Percentiles rank a stretch among this genome's conserved stretches.
phyloP scores from a whole-genome alignment of 176 grass and related monocot species.

The Miscanthus lutarioriparius region DNA sequence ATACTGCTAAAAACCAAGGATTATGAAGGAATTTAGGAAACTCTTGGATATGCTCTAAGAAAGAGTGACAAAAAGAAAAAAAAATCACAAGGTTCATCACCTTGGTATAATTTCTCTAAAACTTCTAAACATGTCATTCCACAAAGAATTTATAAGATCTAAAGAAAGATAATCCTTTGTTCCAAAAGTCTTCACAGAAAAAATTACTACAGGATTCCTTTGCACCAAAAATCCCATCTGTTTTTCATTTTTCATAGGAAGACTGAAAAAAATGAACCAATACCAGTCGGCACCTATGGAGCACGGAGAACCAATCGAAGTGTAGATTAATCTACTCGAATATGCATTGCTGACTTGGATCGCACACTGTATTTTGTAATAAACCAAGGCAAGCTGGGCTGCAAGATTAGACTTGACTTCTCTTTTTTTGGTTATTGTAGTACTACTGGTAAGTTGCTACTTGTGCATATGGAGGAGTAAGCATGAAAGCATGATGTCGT shows the following conservation, averaged over 20 bases:
- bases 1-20: too few species aligned
- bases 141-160: neutral
- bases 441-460: neutral
- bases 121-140: neutral
- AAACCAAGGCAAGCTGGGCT: neutral
- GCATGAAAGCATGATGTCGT: neutral
- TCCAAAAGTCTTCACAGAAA: neutral
- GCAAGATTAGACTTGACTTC: conserved; percentile 13
- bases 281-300: neutral
- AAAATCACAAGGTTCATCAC: too few species aligned
- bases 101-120: too few species aligned
- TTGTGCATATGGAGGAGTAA: neutral
- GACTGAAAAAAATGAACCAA: neutral
- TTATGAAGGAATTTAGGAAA: too few species aligned
- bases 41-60: too few species aligned
- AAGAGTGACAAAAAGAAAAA: too few species aligned
- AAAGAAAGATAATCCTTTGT: neutral
- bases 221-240: neutral
- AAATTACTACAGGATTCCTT: neutral
- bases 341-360: conserved; percentile 7
- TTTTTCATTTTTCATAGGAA: neutral
- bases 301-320: neutral
- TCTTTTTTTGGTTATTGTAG: neutral
- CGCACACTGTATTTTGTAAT: neutral
- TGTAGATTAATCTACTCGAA: neutral